Evolutionary conservation across 2,329 filamentous ascomycete genomes (phyloP), one percentile per base, ranked within the genome.

Genomic region (Epichloe hybrida): DNA sequence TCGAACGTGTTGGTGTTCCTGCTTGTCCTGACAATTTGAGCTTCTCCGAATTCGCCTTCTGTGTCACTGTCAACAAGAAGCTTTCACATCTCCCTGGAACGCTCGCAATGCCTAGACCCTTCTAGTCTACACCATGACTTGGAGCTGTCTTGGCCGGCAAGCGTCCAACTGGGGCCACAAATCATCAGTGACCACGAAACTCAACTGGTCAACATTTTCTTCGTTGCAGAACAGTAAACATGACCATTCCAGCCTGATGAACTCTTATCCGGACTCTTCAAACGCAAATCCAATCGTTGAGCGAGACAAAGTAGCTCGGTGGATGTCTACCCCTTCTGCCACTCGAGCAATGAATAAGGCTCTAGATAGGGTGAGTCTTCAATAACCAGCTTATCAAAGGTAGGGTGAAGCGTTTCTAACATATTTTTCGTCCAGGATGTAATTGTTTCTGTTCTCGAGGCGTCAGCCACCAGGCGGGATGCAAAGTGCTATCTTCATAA

Each of bases 391-490:
- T 38, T 20, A 27, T 39, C 3, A 8, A 21, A 44, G 36, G 34
- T 27, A 17, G 27, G 9, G 20, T 35, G 40, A 37, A 35, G 11
- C 34, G 20, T 21, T 17, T 20, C 46, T 52, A 35, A 52, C 40
- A 38, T 27, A 40, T n/a, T 5, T 37, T 8, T 17, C n/a, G 8
- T 39, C 12, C 56, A 89, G 84, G 88, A 95, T 62, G 85, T 95
- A 60, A 83, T 95, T 59, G 76, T 94, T 35, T 90, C 88, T 15
- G 79, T 97, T 3, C 74, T 98, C 35, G 88, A 87, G 61, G 88
- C 90, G 17, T 88, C 89, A 11, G 86, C 90, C 5, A 96, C 91
- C 0, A 95, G 90, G 67, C 82, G 93, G 59, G 93, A 98, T 70
- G 89, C 90, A 46, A 90, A 86, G 66, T 83, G 87, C 38, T 98